Evolutionary conservation across 1,284 basidiomycete species (phyloP).

Genomic region (Puccinia triticina): DNA sequence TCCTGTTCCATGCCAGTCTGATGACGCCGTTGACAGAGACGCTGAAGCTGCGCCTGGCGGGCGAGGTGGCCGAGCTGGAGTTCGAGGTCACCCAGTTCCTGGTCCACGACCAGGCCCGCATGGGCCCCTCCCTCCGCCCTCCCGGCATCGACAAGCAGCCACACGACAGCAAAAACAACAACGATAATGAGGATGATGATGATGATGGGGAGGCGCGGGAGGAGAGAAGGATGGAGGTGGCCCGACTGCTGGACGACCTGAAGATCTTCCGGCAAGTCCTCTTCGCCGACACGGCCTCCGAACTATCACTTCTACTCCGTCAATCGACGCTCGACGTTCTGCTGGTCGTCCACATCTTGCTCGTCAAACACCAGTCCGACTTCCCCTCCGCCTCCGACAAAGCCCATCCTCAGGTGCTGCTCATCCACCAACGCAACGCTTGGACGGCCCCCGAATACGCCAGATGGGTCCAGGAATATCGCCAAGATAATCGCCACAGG

Average conservation of each 20-base stretch:
- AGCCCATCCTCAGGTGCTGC: slow-evolving; percentile 59
- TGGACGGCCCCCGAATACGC: slow-evolving; percentile 94
- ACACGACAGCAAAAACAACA: too few species aligned
- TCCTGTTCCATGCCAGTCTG: slow-evolving; percentile 85
- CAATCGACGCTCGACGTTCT: background rate
- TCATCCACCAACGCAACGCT: slow-evolving; percentile 82
- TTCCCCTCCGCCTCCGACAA: background rate
- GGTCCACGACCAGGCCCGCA: slow-evolving; percentile 52
- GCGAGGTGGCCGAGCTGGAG: slow-evolving; percentile 79
- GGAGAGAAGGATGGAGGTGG: slow-evolving; percentile 65
- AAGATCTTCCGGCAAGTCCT: slow-evolving; percentile 72
- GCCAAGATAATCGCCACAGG: background rate
- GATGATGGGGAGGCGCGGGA: slow-evolving; percentile 68
- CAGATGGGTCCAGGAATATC: slow-evolving; percentile 64
- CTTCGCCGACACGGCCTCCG: background rate
- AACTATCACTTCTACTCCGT: background rate
- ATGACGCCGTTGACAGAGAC: slow-evolving; percentile 82
- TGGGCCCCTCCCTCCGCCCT: background rate
- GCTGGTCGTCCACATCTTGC: slow-evolving; percentile 10
- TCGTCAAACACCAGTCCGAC: background rate
- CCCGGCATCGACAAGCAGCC: too few species aligned
- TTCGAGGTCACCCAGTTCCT: slow-evolving; percentile 62
- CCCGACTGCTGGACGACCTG: slow-evolving; percentile 73
- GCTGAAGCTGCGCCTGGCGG: slow-evolving; percentile 85
- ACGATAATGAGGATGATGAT: slow-evolving; percentile 62